These are phyloP conservation scores for Russula sp. DNA, from an alignment of 768 basidiomycete species.

Conservation along the genomic window DNA sequence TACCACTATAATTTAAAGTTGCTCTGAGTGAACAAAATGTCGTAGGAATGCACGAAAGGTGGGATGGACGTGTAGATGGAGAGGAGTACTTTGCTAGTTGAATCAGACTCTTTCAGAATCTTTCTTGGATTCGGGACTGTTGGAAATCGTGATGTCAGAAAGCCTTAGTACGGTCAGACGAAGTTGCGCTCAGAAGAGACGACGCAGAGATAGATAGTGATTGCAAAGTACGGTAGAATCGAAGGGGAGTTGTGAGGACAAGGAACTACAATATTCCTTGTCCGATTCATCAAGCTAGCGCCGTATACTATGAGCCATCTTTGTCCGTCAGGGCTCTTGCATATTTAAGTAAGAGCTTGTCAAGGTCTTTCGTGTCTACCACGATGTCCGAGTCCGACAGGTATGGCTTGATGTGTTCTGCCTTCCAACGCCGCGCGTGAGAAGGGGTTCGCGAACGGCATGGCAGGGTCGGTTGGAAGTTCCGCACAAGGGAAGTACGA, in stretches of 20 bases:
- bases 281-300: slow-evolving; percentile 47
- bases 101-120: too few relatives aligned
- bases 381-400: slow-evolving; percentile 75
- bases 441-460: slow-evolving; percentile 83
- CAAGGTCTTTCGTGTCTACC: slow-evolving; percentile 80
- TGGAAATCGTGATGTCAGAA: too few relatives aligned
- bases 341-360: slow-evolving; percentile 84
- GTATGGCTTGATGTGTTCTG: slow-evolving; percentile 79
- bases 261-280: neutral
- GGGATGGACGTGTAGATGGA: too few relatives aligned
- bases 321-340: slow-evolving; percentile 72
- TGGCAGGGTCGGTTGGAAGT: slow-evolving; percentile 73
- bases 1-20: too few relatives aligned
- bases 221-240: too few relatives aligned
- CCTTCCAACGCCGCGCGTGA: slow-evolving; percentile 72
- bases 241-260: neutral
- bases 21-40: too few relatives aligned
- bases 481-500: slow-evolving; percentile 73
- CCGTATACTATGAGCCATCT: slow-evolving; percentile 70
- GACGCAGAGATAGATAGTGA: too few relatives aligned
- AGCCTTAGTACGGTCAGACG: too few relatives aligned
- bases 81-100: too few relatives aligned
- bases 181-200: too few relatives aligned
- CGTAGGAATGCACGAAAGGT: too few relatives aligned
- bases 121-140: too few relatives aligned